Evolutionary conservation across 2,329 filamentous ascomycete genomes (phyloP).

Genomic region (Rasamsonia emersonii): DNA sequence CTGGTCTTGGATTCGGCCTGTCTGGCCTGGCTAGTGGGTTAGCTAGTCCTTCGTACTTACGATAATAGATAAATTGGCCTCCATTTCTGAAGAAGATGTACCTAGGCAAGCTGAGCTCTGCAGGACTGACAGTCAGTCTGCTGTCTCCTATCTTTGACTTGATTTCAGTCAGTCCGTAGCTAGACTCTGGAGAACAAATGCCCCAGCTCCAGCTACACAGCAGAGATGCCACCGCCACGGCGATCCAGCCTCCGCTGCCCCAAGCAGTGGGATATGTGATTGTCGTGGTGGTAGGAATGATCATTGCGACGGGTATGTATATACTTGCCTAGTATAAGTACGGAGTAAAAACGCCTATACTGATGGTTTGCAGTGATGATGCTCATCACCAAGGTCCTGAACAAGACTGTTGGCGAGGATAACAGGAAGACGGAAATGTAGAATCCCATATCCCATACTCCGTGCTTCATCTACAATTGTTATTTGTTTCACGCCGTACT

Average conservation of each 20-base stretch:
- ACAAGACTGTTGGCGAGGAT: constrained; percentile 43
- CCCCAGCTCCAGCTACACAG: constrained; percentile 6
- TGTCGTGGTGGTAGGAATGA: constrained; percentile 33
- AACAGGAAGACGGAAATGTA: constrained; percentile 48
- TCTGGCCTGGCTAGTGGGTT: no score
- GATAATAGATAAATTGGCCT: no score
- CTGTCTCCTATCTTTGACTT: no score
- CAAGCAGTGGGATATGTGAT: constrained; percentile 37
- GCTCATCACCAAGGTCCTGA: constrained; percentile 38
- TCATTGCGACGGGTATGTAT: constrained; percentile 30
- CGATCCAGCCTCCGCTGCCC: constrained; percentile 25
- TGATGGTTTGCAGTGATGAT: constrained; percentile 33
- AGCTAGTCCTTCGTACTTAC: no score
- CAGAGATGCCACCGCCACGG: constrained; percentile 11
- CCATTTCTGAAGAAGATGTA: no score
- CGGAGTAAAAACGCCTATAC: neutral
- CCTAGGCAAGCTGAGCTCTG: no score
- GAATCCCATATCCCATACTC: no score
- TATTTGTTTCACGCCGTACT: no score
- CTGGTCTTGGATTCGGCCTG: no score
- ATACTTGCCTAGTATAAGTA: neutral
- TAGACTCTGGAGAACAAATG: no score
- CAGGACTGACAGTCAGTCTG: no score
- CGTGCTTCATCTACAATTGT: neutral
- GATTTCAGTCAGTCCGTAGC: no score